Conservation (phyloP, 495 filamentous ascomycete species). For the Hypomontagnella submonticulosa region DNA sequence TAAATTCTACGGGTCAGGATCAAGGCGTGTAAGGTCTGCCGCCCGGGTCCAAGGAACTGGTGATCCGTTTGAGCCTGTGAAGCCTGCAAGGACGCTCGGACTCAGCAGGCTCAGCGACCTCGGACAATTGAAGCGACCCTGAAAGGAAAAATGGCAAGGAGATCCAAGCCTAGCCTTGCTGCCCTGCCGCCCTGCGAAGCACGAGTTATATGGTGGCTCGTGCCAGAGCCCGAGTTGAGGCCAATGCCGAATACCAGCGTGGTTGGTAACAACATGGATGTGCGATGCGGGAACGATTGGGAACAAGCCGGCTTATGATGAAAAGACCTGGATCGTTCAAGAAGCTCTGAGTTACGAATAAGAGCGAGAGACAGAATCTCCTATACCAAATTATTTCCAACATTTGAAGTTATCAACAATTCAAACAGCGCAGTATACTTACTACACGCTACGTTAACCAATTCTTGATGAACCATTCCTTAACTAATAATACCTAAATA, state of each 20-base stretch:
- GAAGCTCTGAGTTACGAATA: too few relatives aligned
- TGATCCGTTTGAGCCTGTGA: constrained; percentile 22
- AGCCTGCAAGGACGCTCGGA: constrained; percentile 9
- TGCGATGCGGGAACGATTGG: constrained; percentile 10
- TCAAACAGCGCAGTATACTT: too few relatives aligned
- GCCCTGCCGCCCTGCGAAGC: constrained; percentile 20
- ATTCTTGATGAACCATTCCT: too few relatives aligned
- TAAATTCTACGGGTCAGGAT: not conserved
- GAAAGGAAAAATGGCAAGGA: constrained; percentile 14
- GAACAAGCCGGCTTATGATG: not conserved
- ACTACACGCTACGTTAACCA: too few relatives aligned
- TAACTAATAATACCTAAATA: too few relatives aligned
- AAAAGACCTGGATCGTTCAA: too few relatives aligned
- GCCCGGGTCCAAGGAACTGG: constrained; percentile 34
- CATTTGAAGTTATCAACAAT: too few relatives aligned
- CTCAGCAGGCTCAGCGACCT: constrained; percentile 6
- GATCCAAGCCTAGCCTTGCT: constrained; percentile 12
- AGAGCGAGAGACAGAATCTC: too few relatives aligned
- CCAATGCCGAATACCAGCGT: constrained; percentile 22
- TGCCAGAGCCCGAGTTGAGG: constrained; percentile 14
- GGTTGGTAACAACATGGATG: constrained; percentile 24
- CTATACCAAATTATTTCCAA: too few relatives aligned
- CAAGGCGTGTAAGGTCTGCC: constrained; percentile 12
- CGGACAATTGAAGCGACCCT: constrained; percentile 34
- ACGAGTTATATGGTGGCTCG: constrained; percentile 28